These are phyloP conservation scores for Solanum aculeatissimum DNA, from an alignment of 305 asterid genomes.

Conservation along the genomic window DNA sequence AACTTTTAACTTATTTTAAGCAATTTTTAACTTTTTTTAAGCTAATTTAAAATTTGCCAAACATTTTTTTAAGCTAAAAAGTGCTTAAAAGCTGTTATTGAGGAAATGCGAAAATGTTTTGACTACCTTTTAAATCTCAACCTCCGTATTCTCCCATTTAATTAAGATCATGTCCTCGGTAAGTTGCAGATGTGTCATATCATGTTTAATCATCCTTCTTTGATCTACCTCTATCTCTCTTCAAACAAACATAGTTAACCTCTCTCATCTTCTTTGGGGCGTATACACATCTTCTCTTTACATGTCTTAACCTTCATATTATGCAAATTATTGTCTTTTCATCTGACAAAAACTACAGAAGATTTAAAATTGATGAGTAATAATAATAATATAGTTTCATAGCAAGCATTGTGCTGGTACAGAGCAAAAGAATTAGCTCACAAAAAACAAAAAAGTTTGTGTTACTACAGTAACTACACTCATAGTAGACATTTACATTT, in stretches of 20 bases:
- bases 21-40: too few relatives aligned
- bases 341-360: not conserved
- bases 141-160: not conserved
- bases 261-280: rapidly evolving
- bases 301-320: rapidly evolving
- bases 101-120: not conserved
- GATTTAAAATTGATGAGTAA: not conserved
- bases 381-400: not conserved
- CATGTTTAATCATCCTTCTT: not conserved
- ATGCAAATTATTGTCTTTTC: not conserved
- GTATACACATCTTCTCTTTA: not conserved
- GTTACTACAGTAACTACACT: not conserved
- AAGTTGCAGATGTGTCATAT: not conserved
- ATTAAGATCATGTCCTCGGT: not conserved
- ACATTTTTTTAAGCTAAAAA: too few relatives aligned
- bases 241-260: not conserved
- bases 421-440: not conserved
- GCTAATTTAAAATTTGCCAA: too few relatives aligned
- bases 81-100: too few relatives aligned
- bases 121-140: not conserved
- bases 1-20: too few relatives aligned
- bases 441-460: not conserved
- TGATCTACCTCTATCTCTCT: rapidly evolving
- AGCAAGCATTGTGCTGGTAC: not conserved
- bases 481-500: not conserved